Evolutionary conservation across 306 rosid genomes (phyloP), one percentile per base, ranked within the genome.

Genomic region (Cucurbita ficifolia): DNA sequence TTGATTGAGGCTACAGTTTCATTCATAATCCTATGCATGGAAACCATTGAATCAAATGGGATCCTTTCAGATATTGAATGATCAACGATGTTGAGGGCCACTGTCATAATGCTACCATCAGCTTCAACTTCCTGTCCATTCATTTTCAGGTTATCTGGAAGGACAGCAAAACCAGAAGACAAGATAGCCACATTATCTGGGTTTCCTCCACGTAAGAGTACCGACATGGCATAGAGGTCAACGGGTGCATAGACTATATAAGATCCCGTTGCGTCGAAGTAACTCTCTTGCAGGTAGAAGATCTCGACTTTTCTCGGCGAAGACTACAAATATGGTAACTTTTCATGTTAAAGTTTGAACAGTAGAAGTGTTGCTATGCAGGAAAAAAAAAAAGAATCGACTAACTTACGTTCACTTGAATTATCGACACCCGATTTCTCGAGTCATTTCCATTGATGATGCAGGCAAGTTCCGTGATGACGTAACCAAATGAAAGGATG

Each of bases 81-180:
- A 53, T 82, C 86, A 39, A 83, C 8, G 8, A 83, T 19, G 46
- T 85, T 68, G 65, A 85, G 85, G 4, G 80, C 86, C 16, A 80
- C 6, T 0, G 86, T 88, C 5, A 87, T 52, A 82, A 88, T 73
- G 68, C 89, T 85, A 53, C 67, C 80, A 21, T 48, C 81, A 17
- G 17, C 17, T n/a, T 72, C 70, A 3, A 76, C 60, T 69, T 69
- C 74, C 40, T 69, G 24, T 5, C 39, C 84, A 16, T 67, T 29
- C 79, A 75, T 55, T 33, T 40, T 83, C 46, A 79, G 84, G 19
- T 91, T 94, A 54, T 91, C 96, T 0, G 97, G 91, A 24, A 95
- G 90, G 24, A 95, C 82, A 7, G 97, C 97, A 72, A 94, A 91
- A 17, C 99, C 99, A 0, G 99, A 94, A 21, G 99, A 96, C 76